Conservation (phyloP, 192 early-diverging fungal genomes). For the Rhizophagus sp. region DNA sequence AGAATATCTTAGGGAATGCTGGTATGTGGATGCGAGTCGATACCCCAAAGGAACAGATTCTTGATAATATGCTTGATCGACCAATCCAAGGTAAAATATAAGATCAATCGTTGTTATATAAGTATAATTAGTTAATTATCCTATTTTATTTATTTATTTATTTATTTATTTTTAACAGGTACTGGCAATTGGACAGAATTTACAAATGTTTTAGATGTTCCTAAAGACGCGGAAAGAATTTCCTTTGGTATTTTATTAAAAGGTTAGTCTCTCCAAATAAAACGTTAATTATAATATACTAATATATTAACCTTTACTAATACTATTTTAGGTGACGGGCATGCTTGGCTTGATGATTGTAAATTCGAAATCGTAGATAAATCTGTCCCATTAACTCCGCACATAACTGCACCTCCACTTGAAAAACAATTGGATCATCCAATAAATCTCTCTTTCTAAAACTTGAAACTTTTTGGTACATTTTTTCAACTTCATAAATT, state of each 20-base stretch:
- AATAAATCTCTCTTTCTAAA: neutral
- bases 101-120: too few relatives aligned
- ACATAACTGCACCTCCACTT: neutral
- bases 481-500: too few relatives aligned
- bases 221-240: neutral
- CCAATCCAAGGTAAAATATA: neutral
- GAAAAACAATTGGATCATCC: neutral
- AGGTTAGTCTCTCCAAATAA: neutral
- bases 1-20: neutral
- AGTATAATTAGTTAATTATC: too few relatives aligned
- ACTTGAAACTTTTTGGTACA: too few relatives aligned
- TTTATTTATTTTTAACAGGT: neutral
- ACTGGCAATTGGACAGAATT: neutral
- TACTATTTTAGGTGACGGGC: neutral
- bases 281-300: neutral
- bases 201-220: constrained; percentile 1
- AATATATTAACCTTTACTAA: neutral
- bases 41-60: neutral
- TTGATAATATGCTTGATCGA: neutral
- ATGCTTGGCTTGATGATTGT: neutral
- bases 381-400: too few relatives aligned
- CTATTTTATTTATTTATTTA: neutral
- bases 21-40: constrained; percentile 17
- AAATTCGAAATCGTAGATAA: neutral
- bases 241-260: neutral